These are phyloP conservation scores for Thraustochytrium sp. DNA, from an alignment of 352 stramenopile species.

Conservation along the genomic window DNA sequence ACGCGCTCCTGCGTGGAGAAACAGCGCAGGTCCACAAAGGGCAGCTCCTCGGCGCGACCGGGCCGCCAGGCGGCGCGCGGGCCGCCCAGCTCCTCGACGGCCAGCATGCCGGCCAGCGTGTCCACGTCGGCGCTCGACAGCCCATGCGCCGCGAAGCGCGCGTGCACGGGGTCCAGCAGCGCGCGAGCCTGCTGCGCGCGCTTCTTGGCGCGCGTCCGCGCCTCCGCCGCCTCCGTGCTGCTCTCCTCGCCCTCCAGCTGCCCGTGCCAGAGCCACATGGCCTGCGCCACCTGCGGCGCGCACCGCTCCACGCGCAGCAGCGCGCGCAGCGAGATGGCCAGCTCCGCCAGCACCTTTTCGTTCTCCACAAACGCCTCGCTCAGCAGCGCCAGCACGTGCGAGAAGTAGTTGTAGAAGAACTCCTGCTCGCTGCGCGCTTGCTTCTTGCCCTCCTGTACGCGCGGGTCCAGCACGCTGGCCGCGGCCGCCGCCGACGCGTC, in stretches of 20 bases:
- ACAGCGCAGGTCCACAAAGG: not conserved
- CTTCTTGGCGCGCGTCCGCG: not conserved
- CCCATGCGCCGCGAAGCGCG: not conserved
- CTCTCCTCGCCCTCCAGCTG: not conserved
- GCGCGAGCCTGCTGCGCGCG: not conserved
- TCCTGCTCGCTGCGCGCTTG: not conserved
- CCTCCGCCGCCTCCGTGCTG: not conserved
- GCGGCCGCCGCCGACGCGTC: constrained; percentile 13
- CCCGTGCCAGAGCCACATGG: constrained; percentile 3
- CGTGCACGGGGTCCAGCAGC: constrained; percentile 13
- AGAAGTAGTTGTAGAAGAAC: constrained; percentile 43
- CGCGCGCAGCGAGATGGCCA: not conserved
- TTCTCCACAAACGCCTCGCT: not conserved
- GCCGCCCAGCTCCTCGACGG: constrained; percentile 13
- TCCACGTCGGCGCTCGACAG: not conserved
- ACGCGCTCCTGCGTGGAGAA: constrained; percentile 22
- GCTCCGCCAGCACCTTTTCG: constrained; percentile 1
- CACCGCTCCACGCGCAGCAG: constrained; percentile 23
- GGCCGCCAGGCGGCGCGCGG: not conserved
- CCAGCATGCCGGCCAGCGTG: not conserved
- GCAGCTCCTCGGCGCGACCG: not conserved
- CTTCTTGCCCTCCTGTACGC: not conserved
- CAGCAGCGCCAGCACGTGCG: constrained; percentile 25
- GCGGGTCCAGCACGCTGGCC: not conserved
- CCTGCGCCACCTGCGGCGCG: not conserved